Conservation (phyloP, 106 monocot species). For the Dioscorea dumetorum region DNA sequence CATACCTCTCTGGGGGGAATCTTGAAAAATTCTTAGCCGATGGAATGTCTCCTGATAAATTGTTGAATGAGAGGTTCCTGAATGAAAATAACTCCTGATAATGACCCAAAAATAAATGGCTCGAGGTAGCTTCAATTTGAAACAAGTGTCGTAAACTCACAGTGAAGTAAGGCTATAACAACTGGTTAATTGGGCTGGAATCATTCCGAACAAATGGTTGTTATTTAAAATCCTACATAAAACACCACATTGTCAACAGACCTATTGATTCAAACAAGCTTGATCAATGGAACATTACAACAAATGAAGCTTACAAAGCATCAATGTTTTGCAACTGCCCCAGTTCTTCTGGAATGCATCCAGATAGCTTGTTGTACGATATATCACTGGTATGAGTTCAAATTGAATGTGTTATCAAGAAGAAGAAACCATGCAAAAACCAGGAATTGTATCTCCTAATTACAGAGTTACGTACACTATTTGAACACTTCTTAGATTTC, state of each 20-base stretch:
- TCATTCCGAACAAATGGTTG: slow-evolving; percentile 69
- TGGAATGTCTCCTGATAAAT: slow-evolving; percentile 83
- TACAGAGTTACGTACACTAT: slow-evolving; percentile 47
- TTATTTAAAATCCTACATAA: slow-evolving; percentile 74
- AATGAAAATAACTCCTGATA: slow-evolving; percentile 1
- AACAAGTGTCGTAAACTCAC: slow-evolving; percentile 33
- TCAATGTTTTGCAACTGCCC: slow-evolving; percentile 81
- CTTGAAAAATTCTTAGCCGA: slow-evolving; percentile 61
- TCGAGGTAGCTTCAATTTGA: not conserved
- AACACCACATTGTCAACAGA: not conserved
- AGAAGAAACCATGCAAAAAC: not conserved
- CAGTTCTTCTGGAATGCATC: slow-evolving; percentile 77
- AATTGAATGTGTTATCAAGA: not conserved
- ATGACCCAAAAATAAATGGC: not conserved
- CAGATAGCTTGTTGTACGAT: slow-evolving; percentile 76
- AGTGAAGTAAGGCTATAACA: slow-evolving; percentile 82
- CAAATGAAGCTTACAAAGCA: slow-evolving; percentile 44
- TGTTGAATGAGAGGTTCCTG: slow-evolving; percentile 95
- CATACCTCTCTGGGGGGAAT: slow-evolving; percentile 74
- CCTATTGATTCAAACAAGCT: too few species aligned
- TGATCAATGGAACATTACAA: too few species aligned
- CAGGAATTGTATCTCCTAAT: not conserved
- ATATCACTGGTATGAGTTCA: slow-evolving; percentile 48
- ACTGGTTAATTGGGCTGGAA: slow-evolving; percentile 72
- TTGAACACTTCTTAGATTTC: slow-evolving; percentile 94